A percentile compares a stretch with the other conserved stretches of the same genome.
Evolutionary conservation across 176 grass and related monocot genomes (phyloP).

Genomic region (Triticum dicoccoides): DNA sequence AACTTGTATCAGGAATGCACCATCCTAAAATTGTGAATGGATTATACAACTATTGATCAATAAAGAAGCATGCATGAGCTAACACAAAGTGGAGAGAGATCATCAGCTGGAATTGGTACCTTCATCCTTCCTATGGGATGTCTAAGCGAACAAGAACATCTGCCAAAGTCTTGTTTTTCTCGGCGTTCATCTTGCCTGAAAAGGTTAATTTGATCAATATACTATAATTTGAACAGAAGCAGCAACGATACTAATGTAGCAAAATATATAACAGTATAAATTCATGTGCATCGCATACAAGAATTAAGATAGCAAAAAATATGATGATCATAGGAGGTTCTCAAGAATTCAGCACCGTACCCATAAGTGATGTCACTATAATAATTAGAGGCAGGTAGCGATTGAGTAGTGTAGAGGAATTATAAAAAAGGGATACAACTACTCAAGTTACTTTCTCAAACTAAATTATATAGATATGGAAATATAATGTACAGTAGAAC

Average conservation of each 20-base stretch:
- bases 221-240: not conserved
- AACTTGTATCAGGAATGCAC: not conserved
- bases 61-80: not conserved
- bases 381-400: not conserved
- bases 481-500: not conserved
- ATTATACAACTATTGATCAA: not conserved
- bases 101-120: not conserved
- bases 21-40: not conserved
- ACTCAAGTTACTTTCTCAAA: too few relatives aligned
- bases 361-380: not conserved
- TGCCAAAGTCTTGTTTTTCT: slow-evolving; percentile 12
- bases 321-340: not conserved
- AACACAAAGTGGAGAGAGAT: not conserved
- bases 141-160: slow-evolving; percentile 14
- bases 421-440: not conserved
- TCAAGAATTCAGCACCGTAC: not conserved
- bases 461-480: not conserved
- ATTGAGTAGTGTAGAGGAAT: not conserved
- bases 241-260: not conserved
- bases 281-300: not conserved
- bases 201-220: slow-evolving; percentile 1
- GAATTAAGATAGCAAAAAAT: not conserved
- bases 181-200: not conserved
- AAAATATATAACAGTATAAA: not conserved
- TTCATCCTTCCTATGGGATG: not conserved